Base-by-base conservation (phyloP, 768 basidiomycete genomes). In the Kwoniella mangroviensis region DNA sequence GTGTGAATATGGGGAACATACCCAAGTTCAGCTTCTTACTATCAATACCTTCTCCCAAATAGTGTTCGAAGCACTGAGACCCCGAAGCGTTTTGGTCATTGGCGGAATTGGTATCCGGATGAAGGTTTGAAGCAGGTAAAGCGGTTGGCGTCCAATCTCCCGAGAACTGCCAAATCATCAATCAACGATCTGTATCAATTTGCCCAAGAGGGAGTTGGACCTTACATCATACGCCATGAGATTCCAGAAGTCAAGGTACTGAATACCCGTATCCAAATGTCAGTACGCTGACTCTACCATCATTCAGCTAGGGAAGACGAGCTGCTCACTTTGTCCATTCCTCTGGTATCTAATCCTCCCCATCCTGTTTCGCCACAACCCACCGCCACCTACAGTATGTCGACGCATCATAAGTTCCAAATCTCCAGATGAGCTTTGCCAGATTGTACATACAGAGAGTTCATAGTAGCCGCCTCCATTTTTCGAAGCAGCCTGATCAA, bases 161-260 rank as follows among this genome's bases (percentile, higher is more conserved):
- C 26, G 68, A 69, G 62, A 69, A 69, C 68, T 69, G 43, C 12
- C 54, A 12, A 3, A 28, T 28, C 54, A 55, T 21, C 4, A 7
- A 51, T 42, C 45, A 28, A 28, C 28, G 28, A 28, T 4, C 28
- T 1, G 28, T 28, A 28, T 28, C 3, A 28, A 28, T 28, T 0
- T 1, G 28, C 4, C 28, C 4, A 28, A 28, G 2, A 28, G 28
- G 28, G 4, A 28, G 28, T 28, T 28, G 4, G 6, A 2, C 21
- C 51, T 26, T 28, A 61, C 41, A 42, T 75, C 79, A 52, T 68
- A 72, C 65, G 88, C 89, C 97, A 99, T 99, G 81, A 99, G 84
- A 81, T 99, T 98, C 95, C 94, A 98, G 82, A 97, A 94, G 79
- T 93, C 92, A 22, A 99, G 89, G 69, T 87, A 90, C 69, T 68